Evolutionary conservation across 2,329 filamentous ascomycete species (phyloP).

Genomic region (Apiospora koreana): DNA sequence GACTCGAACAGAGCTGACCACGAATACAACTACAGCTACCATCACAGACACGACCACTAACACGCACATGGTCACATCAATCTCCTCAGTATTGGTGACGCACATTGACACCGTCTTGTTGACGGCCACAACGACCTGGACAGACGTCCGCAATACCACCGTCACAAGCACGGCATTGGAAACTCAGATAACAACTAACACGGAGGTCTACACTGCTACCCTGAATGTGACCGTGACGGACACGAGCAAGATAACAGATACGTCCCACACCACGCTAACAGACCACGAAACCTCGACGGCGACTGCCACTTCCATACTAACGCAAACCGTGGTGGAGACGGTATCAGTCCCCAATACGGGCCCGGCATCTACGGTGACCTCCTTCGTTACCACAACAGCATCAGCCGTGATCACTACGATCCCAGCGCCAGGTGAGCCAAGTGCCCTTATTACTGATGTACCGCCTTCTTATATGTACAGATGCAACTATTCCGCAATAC

Average conservation of each 20-base stretch:
- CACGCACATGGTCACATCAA: not conserved
- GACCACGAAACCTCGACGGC: not conserved
- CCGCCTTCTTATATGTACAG: not conserved
- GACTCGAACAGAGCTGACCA: not conserved
- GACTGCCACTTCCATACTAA: not conserved
- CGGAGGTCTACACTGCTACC: not conserved
- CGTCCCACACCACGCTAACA: not conserved
- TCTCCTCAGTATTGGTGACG: not conserved
- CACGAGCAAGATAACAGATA: not conserved
- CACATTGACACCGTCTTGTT: not conserved
- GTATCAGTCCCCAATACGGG: not conserved
- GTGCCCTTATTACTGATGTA: not conserved
- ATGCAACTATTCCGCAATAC: not conserved
- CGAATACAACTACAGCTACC: not conserved
- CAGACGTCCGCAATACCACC: not conserved
- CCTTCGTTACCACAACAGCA: not conserved
- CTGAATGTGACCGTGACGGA: not conserved
- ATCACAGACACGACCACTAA: not conserved
- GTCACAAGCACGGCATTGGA: not conserved
- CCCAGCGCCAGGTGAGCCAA: not conserved
- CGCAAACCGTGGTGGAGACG: not conserved
- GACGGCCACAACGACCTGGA: not conserved
- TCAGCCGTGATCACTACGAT: not conserved
- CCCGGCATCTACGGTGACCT: not conserved
- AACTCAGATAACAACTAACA: not conserved